These are phyloP conservation scores for Nicotiana rustica DNA, from an alignment of 305 asterid genomes.

Conservation along the genomic window DNA sequence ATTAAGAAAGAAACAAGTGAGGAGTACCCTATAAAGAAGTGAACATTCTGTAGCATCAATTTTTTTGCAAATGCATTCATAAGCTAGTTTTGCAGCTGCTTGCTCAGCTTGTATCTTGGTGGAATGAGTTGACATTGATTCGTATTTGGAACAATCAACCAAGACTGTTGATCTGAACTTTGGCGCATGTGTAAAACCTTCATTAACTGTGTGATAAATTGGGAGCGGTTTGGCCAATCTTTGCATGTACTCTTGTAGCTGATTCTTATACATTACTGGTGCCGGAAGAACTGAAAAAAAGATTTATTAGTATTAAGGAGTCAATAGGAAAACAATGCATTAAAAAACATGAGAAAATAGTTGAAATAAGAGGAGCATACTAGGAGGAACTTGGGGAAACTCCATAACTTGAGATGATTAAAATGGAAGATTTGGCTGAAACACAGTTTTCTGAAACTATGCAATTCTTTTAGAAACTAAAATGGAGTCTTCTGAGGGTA, in stretches of 20 bases:
- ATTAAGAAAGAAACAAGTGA: not conserved
- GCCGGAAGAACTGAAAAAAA: too few relatives aligned
- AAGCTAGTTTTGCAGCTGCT: conserved; percentile 46
- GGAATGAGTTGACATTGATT: conserved; percentile 35
- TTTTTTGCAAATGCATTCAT: conserved; percentile 31
- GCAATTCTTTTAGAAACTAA: conserved; percentile 21
- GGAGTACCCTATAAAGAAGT: conserved; percentile 36
- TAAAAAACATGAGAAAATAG: not conserved
- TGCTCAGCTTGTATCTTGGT: conserved; percentile 40
- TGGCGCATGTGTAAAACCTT: conserved; percentile 45
- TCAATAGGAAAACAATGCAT: not conserved
- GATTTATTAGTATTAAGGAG: not conserved
- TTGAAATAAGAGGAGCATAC: conserved; percentile 15
- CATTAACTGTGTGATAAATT: conserved; percentile 39
- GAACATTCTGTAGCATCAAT: conserved; percentile 10
- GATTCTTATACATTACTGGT: conserved; percentile 38
- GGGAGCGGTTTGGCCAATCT: conserved; percentile 39
- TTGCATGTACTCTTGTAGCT: conserved; percentile 45
- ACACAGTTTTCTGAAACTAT: too few relatives aligned
- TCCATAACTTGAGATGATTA: conserved; percentile 7
- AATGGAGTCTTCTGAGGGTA: not conserved
- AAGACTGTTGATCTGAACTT: conserved; percentile 40
- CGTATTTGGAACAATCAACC: conserved; percentile 34
- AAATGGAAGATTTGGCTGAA: not conserved
- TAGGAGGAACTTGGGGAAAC: not conserved